A percentile compares a stretch with the other conserved stretches of the same genome.
Conservation (phyloP, 371 early-diverging fungal species). For the Mucor lusitanicus region DNA sequence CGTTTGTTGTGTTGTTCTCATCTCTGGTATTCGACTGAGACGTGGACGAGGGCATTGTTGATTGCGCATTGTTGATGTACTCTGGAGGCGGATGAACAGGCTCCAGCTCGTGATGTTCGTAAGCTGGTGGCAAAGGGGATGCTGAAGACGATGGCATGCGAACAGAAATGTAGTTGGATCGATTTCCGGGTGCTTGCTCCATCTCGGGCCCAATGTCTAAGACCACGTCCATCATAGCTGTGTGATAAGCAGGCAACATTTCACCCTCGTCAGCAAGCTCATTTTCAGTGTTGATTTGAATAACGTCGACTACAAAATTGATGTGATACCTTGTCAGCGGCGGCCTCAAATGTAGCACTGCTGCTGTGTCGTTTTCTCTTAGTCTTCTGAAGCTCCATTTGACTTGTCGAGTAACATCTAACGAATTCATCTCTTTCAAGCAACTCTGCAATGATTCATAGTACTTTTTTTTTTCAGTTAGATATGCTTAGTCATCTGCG, state of each 20-base stretch:
- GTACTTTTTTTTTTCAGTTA: constrained; percentile 21
- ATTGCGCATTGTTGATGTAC: background rate
- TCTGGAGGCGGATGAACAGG: constrained; percentile 21
- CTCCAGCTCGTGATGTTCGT: constrained; percentile 9
- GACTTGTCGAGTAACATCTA: constrained; percentile 32
- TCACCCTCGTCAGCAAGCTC: constrained; percentile 28
- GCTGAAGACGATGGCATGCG: background rate
- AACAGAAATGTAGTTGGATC: constrained; percentile 1
- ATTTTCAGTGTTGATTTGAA: constrained; percentile 35
- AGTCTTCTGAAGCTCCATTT: constrained; percentile 39
- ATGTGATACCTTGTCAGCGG: constrained; percentile 25
- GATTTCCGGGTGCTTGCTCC: constrained; percentile 3
- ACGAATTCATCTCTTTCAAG: constrained; percentile 35
- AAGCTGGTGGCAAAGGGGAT: constrained; percentile 19
- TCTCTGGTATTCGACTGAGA: background rate
- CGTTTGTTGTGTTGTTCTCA: background rate
- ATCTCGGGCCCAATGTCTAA: constrained; percentile 36
- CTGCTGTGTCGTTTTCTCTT: constrained; percentile 33
- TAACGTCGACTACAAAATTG: constrained; percentile 31
- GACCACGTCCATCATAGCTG: constrained; percentile 34
- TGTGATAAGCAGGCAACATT: constrained; percentile 33
- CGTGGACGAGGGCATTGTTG: background rate
- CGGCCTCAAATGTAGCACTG: constrained; percentile 13
- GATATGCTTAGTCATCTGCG: background rate
- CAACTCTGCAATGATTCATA: constrained; percentile 31